phyloP scores from a whole-genome alignment of 2,329 filamentous ascomycete species.

The Fusarium verrucosum region DNA sequence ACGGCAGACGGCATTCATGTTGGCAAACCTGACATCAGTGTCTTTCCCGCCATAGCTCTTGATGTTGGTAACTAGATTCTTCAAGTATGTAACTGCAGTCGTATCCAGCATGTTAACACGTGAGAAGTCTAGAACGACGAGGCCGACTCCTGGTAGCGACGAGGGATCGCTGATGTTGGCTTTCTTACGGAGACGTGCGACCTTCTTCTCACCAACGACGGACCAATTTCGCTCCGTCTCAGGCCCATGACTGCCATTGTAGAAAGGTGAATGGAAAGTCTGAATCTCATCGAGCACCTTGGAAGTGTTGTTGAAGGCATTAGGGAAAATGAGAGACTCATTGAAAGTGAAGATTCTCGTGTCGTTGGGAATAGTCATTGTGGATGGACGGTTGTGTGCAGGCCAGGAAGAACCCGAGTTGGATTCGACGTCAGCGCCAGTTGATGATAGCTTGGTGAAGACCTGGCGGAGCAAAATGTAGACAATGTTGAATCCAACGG shows the following conservation, averaged over 20 bases:
- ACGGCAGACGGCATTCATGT: slow-evolving; percentile 55
- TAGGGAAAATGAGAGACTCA: slow-evolving; percentile 68
- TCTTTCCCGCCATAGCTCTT: slow-evolving; percentile 58
- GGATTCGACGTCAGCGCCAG: slow-evolving; percentile 44
- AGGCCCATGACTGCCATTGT: slow-evolving; percentile 46
- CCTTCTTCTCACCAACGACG: slow-evolving; percentile 59
- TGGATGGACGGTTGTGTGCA: slow-evolving; percentile 25
- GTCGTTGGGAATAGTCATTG: slow-evolving; percentile 54
- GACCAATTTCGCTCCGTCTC: slow-evolving; percentile 62
- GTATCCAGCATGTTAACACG: slow-evolving; percentile 63
- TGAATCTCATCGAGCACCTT: slow-evolving; percentile 59
- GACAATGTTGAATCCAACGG: slow-evolving; percentile 71
- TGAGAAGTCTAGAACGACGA: slow-evolving; percentile 63
- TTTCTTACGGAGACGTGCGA: slow-evolving; percentile 55
- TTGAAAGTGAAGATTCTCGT: slow-evolving; percentile 65
- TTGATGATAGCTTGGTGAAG: slow-evolving; percentile 56
- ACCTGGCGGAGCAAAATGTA: slow-evolving; percentile 68
- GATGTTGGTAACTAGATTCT: slow-evolving; percentile 59
- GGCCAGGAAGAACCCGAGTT: slow-evolving; percentile 40
- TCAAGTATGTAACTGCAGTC: slow-evolving; percentile 60
- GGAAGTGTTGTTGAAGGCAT: slow-evolving; percentile 63
- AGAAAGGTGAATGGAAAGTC: slow-evolving; percentile 54
- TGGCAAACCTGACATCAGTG: slow-evolving; percentile 59
- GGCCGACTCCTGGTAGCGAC: slow-evolving; percentile 51
- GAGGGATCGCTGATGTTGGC: slow-evolving; percentile 48